A percentile compares a stretch with the other conserved stretches of the same genome.
These are phyloP conservation scores for Rhizopus sp. DNA, from an alignment of 371 early-diverging fungal genomes.

Conservation along the genomic window DNA sequence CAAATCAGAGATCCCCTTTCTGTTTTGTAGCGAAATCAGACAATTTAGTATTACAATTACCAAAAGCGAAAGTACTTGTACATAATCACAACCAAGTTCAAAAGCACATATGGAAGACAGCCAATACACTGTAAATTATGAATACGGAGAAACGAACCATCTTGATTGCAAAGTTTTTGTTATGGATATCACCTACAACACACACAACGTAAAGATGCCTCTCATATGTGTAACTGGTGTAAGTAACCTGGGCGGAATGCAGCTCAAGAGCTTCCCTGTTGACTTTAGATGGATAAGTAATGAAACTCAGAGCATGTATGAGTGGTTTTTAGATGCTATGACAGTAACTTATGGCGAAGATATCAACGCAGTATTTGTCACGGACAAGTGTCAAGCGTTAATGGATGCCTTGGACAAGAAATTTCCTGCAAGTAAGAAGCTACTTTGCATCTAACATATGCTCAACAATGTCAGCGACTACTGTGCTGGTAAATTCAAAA, in stretches of 20 bases:
- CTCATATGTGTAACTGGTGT: conserved; percentile 10
- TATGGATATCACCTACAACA: conserved; percentile 8
- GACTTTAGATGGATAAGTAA: neutral
- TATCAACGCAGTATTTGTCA: neutral
- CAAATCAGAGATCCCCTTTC: no score
- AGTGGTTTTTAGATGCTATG: conserved; percentile 5
- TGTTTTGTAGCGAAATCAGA: no score
- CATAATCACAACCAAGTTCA: no score
- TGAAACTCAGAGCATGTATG: neutral
- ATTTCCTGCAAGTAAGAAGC: neutral
- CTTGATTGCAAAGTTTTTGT: neutral
- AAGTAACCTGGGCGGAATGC: neutral
- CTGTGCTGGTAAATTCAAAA: no score
- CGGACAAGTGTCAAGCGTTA: conserved; percentile 1
- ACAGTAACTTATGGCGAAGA: neutral
- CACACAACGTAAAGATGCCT: conserved; percentile 2
- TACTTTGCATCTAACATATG: conserved; percentile 11
- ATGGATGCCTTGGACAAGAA: conserved; percentile 2
- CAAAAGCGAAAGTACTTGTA: no score
- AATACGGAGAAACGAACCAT: no score
- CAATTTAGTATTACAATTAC: no score
- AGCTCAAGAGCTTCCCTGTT: conserved; percentile 5
- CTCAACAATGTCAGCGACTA: conserved; percentile 4
- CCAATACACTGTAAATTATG: no score
- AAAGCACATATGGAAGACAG: no score